Evolutionary conservation across 2,329 filamentous ascomycete genomes (phyloP), one percentile per base, ranked within the genome.

Genomic region (Huntiella abstrusa): DNA sequence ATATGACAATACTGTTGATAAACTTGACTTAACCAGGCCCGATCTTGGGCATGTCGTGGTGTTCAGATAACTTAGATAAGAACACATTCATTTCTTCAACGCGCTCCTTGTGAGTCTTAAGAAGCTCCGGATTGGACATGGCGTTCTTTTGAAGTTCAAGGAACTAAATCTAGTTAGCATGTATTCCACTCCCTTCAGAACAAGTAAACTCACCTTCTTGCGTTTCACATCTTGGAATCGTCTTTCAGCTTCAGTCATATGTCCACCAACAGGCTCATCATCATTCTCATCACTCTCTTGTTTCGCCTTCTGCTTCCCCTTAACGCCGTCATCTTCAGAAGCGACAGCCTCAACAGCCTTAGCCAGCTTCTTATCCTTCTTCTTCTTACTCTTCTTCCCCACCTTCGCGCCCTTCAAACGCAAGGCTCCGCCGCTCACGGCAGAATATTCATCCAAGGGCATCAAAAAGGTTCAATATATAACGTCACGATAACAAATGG

Each of bases 41-140:
- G 48, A 77, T 77, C 64, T 75, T 76, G 55, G 73, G 73, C 87
- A 98, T 98, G 60, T 98, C 91, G 62, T 98, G 88, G 64, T 98
- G 91, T 64, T 98, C 91, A 63, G 84, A 94, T 57, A 98, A 64
- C 53, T 79, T 82, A 53, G 84, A 91, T 33, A 98, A 66, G 60
- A 96, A 95, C 52, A 83, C 84, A 60, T 98, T 98, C 55, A 96
- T 66, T 60, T 95, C 86, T 61, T 96, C 87, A 38, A 98, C 88
- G 8, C 85, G 77, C 66, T 98, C 83, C 60, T 96, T 96, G 62
- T 98, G 91, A 28, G 87, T 93, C 69, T 95, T 96, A 54, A 88
- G 75, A 12, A 92, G 80, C 59, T 95, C 87, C 11, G 80, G 76
- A 41, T 68, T 62, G 5, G 66, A 59, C 5, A 63, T 63, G 2